These are phyloP conservation scores for Aegilops umbellulata DNA, from an alignment of 176 grass and related monocot species.

Conservation along the genomic window DNA sequence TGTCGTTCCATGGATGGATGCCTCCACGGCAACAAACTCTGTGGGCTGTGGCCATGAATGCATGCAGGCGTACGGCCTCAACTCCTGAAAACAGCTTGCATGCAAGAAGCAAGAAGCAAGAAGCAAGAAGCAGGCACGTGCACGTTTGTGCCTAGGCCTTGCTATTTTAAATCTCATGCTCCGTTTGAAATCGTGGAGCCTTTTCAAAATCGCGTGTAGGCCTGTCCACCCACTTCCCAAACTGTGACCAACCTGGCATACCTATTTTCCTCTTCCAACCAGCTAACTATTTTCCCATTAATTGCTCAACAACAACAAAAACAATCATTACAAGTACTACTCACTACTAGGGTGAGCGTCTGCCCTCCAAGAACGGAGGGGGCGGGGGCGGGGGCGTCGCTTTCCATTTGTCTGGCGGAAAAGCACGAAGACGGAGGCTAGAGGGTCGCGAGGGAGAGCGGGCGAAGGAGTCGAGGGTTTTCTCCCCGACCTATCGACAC, in stretches of 20 bases:
- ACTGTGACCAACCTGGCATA: not conserved
- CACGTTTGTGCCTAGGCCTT: not conserved
- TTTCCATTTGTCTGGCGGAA: too few species aligned
- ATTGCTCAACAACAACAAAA: too few species aligned
- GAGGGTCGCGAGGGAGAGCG: too few species aligned
- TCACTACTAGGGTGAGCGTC: too few species aligned
- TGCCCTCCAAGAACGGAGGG: too few species aligned
- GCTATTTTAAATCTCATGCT: not conserved
- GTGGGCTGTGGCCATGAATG: not conserved
- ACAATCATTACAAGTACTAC: too few species aligned
- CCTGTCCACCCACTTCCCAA: not conserved
- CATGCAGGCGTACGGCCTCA: not conserved
- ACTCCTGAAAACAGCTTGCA: not conserved
- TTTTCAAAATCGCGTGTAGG: not conserved
- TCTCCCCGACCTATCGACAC: too few species aligned
- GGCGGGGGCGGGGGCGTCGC: too few species aligned
- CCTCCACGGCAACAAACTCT: slow-evolving; percentile 35
- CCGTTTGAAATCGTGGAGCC: not conserved
- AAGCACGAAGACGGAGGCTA: too few species aligned
- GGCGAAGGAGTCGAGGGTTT: too few species aligned
- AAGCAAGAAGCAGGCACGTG: not conserved
- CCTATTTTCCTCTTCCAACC: not conserved
- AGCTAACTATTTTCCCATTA: not conserved
- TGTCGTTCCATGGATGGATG: not conserved
- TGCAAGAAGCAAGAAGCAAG: not conserved